Conservation (phyloP, 495 filamentous ascomycete species). For the Coniosporium apollinis region DNA sequence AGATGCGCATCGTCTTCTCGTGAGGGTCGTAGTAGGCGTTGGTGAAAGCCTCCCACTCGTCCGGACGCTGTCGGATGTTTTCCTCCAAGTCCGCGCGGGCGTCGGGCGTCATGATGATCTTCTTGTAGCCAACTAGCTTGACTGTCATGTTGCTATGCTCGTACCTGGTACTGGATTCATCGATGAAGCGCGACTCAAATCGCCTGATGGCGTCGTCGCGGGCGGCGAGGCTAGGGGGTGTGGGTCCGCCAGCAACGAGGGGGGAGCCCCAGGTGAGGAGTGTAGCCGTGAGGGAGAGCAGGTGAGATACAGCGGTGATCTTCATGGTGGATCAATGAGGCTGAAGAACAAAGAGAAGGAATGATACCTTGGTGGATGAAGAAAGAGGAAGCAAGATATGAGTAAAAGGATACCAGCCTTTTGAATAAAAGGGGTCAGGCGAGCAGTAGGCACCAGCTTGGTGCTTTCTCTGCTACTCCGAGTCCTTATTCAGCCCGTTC, state of each 20-base stretch:
- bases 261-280: neutral
- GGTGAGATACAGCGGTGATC: neutral
- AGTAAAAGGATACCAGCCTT: neutral
- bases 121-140: neutral
- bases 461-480: too few species aligned
- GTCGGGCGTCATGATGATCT: constrained; percentile 1
- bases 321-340: neutral
- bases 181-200: neutral
- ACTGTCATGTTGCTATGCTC: neutral
- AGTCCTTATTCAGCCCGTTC: too few species aligned
- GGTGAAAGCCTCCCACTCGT: constrained; percentile 1
- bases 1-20: constrained; percentile 6
- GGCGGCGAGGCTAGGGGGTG: neutral
- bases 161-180: neutral
- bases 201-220: neutral
- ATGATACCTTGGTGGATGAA: neutral
- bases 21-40: constrained; percentile 9
- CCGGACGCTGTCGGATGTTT: constrained; percentile 1
- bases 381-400: neutral
- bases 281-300: neutral
- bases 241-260: neutral
- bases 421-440: too few species aligned
- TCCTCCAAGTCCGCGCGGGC: neutral
- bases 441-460: too few species aligned
- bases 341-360: neutral